phyloP scores from a whole-genome alignment of 768 basidiomycete genomes.

The Krasilnikovozyma curviuscula region DNA sequence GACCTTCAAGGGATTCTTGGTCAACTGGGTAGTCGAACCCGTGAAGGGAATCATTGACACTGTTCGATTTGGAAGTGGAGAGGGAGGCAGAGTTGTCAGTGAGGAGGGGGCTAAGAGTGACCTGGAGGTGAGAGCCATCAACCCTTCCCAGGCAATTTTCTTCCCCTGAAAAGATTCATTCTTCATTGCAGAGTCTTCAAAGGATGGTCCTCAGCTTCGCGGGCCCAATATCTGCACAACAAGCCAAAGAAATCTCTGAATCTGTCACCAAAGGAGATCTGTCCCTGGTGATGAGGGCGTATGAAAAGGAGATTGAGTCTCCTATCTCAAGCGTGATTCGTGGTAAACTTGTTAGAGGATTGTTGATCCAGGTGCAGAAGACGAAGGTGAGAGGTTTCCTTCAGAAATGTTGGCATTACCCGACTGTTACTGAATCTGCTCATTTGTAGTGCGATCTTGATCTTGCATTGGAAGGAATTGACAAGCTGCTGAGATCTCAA shows the following conservation, averaged over 20 bases:
- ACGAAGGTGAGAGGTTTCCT: conserved; percentile 45
- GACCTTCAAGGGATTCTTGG: conserved; percentile 52
- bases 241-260: conserved; percentile 54
- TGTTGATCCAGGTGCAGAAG: conserved; percentile 88
- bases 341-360: conserved; percentile 61
- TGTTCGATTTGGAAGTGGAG: conserved; percentile 42
- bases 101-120: conserved; percentile 51
- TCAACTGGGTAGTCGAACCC: conserved; percentile 72
- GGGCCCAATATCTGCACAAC: too few species aligned
- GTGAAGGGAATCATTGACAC: conserved; percentile 63
- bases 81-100: conserved; percentile 22
- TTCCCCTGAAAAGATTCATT: not conserved
- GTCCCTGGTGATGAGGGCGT: conserved; percentile 64
- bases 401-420: not conserved
- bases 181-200: conserved; percentile 52
- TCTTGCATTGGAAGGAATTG: conserved; percentile 72
- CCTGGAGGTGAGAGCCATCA: conserved; percentile 39
- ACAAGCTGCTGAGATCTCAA: conserved; percentile 80
- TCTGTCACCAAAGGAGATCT: conserved; percentile 63
- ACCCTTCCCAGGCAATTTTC: not conserved
- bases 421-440: not conserved
- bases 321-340: conserved; percentile 61
- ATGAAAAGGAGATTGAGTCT: conserved; percentile 75
- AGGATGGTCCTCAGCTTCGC: conserved; percentile 77
- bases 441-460: conserved; percentile 63